phyloP scores from a whole-genome alignment of 2,329 filamentous ascomycete species.

The Leptodontidium sp. region DNA sequence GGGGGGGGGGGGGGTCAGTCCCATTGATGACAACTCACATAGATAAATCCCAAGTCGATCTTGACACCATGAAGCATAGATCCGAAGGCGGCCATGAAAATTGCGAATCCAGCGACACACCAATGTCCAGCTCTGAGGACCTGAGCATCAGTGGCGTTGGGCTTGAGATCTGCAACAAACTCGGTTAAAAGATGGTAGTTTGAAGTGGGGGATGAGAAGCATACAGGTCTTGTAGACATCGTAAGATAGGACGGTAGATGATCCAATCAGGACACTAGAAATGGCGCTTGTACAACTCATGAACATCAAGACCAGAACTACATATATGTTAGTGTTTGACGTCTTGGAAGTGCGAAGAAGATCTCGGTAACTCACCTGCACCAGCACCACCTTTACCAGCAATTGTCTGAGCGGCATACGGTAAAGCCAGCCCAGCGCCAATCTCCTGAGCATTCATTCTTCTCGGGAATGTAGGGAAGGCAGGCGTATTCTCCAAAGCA shows the following conservation, averaged over 20 bases:
- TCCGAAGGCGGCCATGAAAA: constrained; percentile 26
- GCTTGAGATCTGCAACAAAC: constrained; percentile 11
- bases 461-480: constrained; percentile 65
- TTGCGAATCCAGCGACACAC: constrained; percentile 26
- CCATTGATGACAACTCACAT: neutral
- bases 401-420: constrained; percentile 25
- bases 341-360: no score
- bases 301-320: constrained; percentile 25
- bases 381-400: constrained; percentile 25
- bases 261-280: constrained; percentile 22
- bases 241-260: constrained; percentile 24
- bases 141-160: constrained; percentile 21
- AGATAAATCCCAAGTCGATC: constrained; percentile 27
- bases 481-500: constrained; percentile 55
- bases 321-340: neutral
- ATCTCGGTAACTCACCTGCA: constrained; percentile 10
- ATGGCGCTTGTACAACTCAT: constrained; percentile 27
- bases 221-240: constrained; percentile 27
- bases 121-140: constrained; percentile 21
- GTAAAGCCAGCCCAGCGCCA: constrained; percentile 24
- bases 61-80: constrained; percentile 27
- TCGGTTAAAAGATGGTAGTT: neutral
- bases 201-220: neutral
- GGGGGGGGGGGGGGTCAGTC: no score
- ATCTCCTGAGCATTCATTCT: constrained; percentile 22